Evolutionary conservation across 2,329 filamentous ascomycete species (phyloP), one percentile per base, ranked within the genome.

Genomic region (Xylaria sp.): DNA sequence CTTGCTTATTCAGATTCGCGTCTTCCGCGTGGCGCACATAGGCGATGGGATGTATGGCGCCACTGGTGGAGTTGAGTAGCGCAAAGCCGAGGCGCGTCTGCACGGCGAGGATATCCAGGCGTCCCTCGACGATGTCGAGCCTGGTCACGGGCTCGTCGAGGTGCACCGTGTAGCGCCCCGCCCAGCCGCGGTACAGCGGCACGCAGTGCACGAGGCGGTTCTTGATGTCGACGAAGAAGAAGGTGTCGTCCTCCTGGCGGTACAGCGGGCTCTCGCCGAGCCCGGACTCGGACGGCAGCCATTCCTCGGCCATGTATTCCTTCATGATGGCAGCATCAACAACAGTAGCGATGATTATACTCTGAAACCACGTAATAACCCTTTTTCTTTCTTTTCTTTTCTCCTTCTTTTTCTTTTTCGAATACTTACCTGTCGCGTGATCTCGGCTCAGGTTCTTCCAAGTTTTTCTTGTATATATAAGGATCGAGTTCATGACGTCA

Each of bases 201-300:
- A 76, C 64, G 31, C 55, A 60, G 63, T 76, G 71, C 1, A 76
- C 66, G n/a, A 71, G 66, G 41, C 67, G 69, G 23, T 73, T 73
- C 58, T 74, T 73, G 57, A 76, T 77, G 64, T 76, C 75, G 62
- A 71, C 72, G 61, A 74, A 76, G 67, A 75, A 76, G 62, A 76
- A 74, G 0, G 62, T 72, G 54, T 75, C 67, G 39, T 76, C 72
- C 15, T 67, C 68, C 12, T 64, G 66, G n/a, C 74, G 72, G 56
- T 77, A 76, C 9, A 76, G 43, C 13, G 75, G 75, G 46, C 72
- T 75, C 55, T 76, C 72, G 51, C 73, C 74, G 15, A 77, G 68
- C 2, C 71, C 72, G 1, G 68, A 70, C 18, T 55, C 54, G 7
- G 73, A 73, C 33, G 75, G 72, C 8, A 76, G 72, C 74, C 73